Evolutionary conservation across 2,329 filamentous ascomycete genomes (phyloP).

Genomic region (Trichoderma asperellum): DNA sequence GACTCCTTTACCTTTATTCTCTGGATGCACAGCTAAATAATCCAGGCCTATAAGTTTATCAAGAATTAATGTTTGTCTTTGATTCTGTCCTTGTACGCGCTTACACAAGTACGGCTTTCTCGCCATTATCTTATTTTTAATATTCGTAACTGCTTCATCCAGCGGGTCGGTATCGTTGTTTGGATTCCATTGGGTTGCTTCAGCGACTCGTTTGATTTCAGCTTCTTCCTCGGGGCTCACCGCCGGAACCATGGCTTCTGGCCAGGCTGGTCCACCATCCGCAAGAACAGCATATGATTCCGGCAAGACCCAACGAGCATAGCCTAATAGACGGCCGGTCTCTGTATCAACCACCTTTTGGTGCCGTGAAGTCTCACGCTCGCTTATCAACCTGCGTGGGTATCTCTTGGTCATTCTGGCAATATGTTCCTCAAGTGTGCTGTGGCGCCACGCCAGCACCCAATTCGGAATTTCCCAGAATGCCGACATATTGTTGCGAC

Average conservation of each 20-base stretch:
- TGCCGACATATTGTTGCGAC: conserved; percentile 23
- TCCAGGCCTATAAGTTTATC: conserved; percentile 32
- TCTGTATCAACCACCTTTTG: conserved; percentile 34
- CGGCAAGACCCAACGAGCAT: conserved; percentile 35
- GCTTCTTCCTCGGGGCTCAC: conserved; percentile 25
- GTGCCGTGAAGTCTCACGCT: conserved; percentile 32
- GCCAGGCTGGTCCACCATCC: conserved; percentile 25
- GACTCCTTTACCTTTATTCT: conserved; percentile 37
- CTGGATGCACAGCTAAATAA: conserved; percentile 39
- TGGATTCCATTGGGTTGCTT: conserved; percentile 29
- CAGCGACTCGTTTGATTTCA: conserved; percentile 22
- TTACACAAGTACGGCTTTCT: conserved; percentile 7
- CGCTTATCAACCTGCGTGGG: conserved; percentile 27
- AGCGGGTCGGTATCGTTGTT: conserved; percentile 17
- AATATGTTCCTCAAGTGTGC: conserved; percentile 14
- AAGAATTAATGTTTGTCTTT: not conserved
- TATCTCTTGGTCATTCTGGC: not conserved
- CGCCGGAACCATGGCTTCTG: conserved; percentile 9
- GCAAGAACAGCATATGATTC: conserved; percentile 18
- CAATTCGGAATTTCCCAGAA: conserved; percentile 17
- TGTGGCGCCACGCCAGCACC: conserved; percentile 11
- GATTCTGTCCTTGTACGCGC: not conserved
- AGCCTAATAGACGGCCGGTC: conserved; percentile 34
- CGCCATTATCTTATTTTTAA: not conserved
- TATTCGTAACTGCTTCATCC: not conserved